Base-by-base conservation (phyloP, 257 asterid genomes). In the Salvia miltiorrhiza region DNA sequence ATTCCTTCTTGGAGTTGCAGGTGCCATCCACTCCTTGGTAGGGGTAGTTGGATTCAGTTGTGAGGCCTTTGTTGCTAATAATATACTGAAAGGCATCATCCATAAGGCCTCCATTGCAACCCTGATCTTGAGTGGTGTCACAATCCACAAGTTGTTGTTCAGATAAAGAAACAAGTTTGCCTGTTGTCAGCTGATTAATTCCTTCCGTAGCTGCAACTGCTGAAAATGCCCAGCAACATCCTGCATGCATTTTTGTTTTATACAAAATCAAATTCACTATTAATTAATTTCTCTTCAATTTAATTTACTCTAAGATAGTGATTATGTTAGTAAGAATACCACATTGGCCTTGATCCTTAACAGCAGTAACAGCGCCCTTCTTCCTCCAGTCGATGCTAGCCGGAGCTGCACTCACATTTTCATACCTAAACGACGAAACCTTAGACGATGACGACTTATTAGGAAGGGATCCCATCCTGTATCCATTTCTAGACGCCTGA, bases 331-430 rank as follows among this genome's bases (percentile, higher is more conserved):
- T n/a, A n/a, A n/a, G n/a, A n/a, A n/a, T 64, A 78, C 86, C 89
- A 35, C 86, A 79, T 39, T 81, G 77, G 35, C 81, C 81, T 76
- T 81, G 85, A 24, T 81, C 79, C 72, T 84, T 79, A 20, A 81
- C 77, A 9, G 58, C 77, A 43, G 88, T 80, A 50, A 83, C 88
- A 5, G 82, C 88, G 37, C 85, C 90, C 20, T 77, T 73, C 47
- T 52, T 62, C 55, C 78, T 79, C 89, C 89, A 81, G 64, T 84
- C 79, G 23, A 68, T 40, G 60, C 63, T 75, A 4, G 79, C 12
- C 14, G 89, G 90, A 63, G 73, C 76, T n/a, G 67, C 77, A 2
- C 62, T 69, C 35, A 75, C 78, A 60, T 80, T 79, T 4, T 74
- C 68, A 10, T 84, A 82, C 71, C 16, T 82, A 63, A 81, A 82